Evolutionary conservation across 2,329 filamentous ascomycete genomes (phyloP), one percentile per base, ranked within the genome.

Genomic region (Hypoxylon sp.): DNA sequence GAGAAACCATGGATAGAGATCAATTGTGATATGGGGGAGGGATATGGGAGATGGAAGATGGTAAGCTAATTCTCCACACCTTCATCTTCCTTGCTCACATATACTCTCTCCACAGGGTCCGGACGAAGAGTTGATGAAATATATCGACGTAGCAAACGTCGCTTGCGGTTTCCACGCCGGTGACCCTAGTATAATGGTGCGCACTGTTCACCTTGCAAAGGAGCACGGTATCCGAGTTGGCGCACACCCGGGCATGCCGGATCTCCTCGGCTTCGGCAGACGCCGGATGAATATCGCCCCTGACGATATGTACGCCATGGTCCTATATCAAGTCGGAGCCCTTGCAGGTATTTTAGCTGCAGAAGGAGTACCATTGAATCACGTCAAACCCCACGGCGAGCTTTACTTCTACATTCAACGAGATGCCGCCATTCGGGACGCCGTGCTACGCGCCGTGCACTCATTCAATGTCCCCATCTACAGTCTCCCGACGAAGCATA

Each of bases 181-280:
- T 44, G 89, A 91, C 67, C 88, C 89, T 0, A 74, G 87, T n/a
- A 88, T 90, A 59, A 91, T 91, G 88, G 80, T 84, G 52, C 81
- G 87, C 62, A 91, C 88, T 0, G 85, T 91, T 10, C 80, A 80
- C 9, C 80, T 84, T 17, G 89, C 87, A 78, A 90, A 90, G 77
- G 75, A 83, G 46, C 84, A 89, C 76, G 82, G 82, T 63, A 83
- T 91, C 67, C 82, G 81, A 54, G 80, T 87, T 5, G 89, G 89
- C 6, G 90, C 90, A 0, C 89, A 92, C 71, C 89, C 89, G 0
- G 88, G 88, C 1, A 80, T 91, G 0, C 88, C 87, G n/a, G 89
- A 91, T 74, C 82, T 90, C 22, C 84, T 88, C 78, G 89, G 89
- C 8, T 91, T 91, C 72, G 89, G 89, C 2, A 81, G 89, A 1